These are phyloP conservation scores for Solanum etuberosum DNA, from an alignment of 257 asterid genomes.

Conservation along the genomic window DNA sequence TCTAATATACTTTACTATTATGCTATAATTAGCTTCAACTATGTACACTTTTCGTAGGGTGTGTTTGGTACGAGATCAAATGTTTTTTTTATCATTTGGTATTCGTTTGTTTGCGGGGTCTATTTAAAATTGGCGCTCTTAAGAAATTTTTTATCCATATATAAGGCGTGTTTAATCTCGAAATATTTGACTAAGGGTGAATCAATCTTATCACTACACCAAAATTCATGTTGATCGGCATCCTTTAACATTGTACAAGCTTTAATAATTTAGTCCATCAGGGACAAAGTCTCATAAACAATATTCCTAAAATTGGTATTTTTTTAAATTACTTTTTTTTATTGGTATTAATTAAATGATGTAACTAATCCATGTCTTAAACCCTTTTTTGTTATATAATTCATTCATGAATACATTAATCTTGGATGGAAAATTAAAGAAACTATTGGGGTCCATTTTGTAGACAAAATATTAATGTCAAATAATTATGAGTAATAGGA, in stretches of 20 bases:
- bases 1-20: too few species aligned
- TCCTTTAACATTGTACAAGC: too few species aligned
- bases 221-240: too few species aligned
- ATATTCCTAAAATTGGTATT: neutral
- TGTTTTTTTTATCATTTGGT: too few species aligned
- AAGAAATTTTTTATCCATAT: too few species aligned
- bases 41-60: too few species aligned
- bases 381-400: neutral
- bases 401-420: neutral
- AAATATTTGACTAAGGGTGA: too few species aligned
- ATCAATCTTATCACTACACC: too few species aligned
- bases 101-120: too few species aligned
- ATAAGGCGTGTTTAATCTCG: fast-evolving
- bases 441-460: neutral
- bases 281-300: neutral
- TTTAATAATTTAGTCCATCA: neutral
- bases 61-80: neutral
- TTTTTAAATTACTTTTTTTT: neutral
- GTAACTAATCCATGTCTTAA: neutral
- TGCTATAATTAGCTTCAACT: fast-evolving
- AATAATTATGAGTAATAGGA: neutral
- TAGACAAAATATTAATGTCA: neutral
- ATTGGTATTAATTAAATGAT: neutral
- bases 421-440: neutral
- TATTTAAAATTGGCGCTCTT: too few species aligned